A percentile compares a stretch with the other conserved stretches of the same genome.
These are phyloP conservation scores for Camelina sativa DNA, from an alignment of 345 rosid species.

Conservation along the genomic window DNA sequence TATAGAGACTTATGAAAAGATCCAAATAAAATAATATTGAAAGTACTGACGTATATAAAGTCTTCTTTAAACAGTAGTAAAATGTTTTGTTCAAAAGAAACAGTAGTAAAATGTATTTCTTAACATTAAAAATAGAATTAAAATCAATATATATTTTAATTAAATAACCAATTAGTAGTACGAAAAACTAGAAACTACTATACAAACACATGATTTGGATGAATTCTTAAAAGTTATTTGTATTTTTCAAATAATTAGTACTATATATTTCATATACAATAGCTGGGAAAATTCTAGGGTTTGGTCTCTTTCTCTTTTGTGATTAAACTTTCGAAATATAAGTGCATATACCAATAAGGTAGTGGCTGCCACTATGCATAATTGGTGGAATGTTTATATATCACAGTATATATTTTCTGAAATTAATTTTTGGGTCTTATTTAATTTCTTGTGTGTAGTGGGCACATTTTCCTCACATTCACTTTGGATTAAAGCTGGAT, in stretches of 20 bases:
- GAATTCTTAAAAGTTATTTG: background rate
- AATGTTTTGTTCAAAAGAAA: no score
- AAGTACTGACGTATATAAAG: conserved; percentile 2
- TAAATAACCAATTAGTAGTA: background rate
- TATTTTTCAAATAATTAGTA: background rate
- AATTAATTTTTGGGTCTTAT: background rate
- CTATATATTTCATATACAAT: background rate
- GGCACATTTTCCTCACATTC: conserved; percentile 98
- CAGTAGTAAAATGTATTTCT: background rate
- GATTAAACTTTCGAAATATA: conserved; percentile 4
- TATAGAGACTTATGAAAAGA: conserved; percentile 2
- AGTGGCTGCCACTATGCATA: conserved; percentile 43
- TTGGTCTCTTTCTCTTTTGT: background rate
- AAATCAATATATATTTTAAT: background rate
- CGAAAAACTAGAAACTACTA: background rate
- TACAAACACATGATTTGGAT: background rate
- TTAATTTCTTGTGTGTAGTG: conserved; percentile 53
- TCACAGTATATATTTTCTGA: background rate
- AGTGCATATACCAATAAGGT: conserved; percentile 33
- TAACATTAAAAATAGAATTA: background rate
- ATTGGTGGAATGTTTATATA: conserved; percentile 40
- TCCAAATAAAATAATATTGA: background rate
- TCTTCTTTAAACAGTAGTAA: background rate
- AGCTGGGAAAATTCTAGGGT: no score
- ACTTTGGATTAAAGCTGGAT: conserved; percentile 87